Evolutionary conservation across 129 eudicot genomes (phyloP).

Genomic region (Flaveria bidentis): DNA sequence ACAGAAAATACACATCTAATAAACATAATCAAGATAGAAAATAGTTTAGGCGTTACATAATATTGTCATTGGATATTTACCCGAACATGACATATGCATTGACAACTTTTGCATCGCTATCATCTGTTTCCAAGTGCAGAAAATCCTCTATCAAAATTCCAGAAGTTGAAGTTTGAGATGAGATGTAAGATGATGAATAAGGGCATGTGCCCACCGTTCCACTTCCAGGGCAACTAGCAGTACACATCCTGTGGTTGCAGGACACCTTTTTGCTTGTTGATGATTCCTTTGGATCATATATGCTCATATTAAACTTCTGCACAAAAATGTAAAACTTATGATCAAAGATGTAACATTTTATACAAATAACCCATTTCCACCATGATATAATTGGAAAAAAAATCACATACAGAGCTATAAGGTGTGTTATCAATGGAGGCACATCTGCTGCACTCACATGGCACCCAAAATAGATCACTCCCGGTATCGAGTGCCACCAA

Average conservation of each 20-base stretch:
- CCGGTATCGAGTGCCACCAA: constrained; percentile 93
- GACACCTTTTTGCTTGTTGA: constrained; percentile 75
- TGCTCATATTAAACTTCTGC: constrained; percentile 81
- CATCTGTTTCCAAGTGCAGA: constrained; percentile 68
- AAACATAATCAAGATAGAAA: neutral
- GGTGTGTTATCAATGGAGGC: constrained; percentile 56
- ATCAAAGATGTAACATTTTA: neutral
- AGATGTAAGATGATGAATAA: constrained; percentile 72
- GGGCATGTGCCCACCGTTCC: constrained; percentile 57
- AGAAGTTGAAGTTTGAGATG: constrained; percentile 87
- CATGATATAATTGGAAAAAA: neutral
- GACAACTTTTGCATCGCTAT: constrained; percentile 40
- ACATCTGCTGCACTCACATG: constrained; percentile 71
- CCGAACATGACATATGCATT: constrained; percentile 73
- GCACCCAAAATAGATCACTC: constrained; percentile 92
- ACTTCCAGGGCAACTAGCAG: constrained; percentile 49
- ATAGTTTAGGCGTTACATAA: neutral
- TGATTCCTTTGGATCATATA: constrained; percentile 62
- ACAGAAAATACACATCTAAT: neutral
- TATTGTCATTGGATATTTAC: constrained; percentile 45
- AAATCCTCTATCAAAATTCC: constrained; percentile 78
- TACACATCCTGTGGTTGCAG: constrained; percentile 64
- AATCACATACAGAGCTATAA: constrained; percentile 55
- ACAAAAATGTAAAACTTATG: neutral
- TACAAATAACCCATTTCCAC: neutral